Conservation (phyloP, 306 rosid species). For the Arachis stenosperma region DNA sequence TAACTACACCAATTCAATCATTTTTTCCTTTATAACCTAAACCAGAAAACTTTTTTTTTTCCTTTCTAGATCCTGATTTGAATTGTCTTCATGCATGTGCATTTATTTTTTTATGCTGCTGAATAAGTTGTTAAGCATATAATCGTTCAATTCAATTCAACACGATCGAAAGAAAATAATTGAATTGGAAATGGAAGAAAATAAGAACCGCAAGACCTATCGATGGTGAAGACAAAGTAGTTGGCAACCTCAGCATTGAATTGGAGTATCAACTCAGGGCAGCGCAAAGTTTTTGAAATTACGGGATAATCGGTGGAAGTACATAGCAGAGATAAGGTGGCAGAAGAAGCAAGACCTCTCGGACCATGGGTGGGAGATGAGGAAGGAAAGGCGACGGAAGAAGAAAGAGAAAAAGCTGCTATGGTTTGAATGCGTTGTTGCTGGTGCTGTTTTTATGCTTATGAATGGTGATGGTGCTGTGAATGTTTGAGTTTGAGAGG, state of each 20-base stretch:
- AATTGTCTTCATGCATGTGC: no score
- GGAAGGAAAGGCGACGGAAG: slow-evolving; percentile 1
- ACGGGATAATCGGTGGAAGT: slow-evolving; percentile 19
- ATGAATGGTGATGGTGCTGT: slow-evolving; percentile 34
- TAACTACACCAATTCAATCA: no score
- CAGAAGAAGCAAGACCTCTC: slow-evolving; percentile 64
- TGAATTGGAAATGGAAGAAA: not conserved
- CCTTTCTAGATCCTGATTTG: no score
- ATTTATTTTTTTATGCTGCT: no score
- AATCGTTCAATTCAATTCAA: slow-evolving; percentile 18
- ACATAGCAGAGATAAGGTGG: slow-evolving; percentile 57
- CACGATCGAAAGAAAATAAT: slow-evolving; percentile 3
- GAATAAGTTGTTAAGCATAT: no score
- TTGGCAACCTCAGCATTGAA: slow-evolving; percentile 52
- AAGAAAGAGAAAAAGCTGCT: slow-evolving; percentile 36
- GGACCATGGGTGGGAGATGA: slow-evolving; percentile 50
- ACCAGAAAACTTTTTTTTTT: no score
- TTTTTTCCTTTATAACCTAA: no score
- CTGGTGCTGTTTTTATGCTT: no score
- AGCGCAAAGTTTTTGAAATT: not conserved
- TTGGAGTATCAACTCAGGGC: slow-evolving; percentile 22
- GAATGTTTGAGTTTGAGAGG: slow-evolving; percentile 40
- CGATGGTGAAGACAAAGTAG: slow-evolving; percentile 66
- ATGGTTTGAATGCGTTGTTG: slow-evolving; percentile 45
- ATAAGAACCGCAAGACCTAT: slow-evolving; percentile 57